Evolutionary conservation across 2,329 filamentous ascomycete species (phyloP).

Genomic region (Zymoseptoria brevis): DNA sequence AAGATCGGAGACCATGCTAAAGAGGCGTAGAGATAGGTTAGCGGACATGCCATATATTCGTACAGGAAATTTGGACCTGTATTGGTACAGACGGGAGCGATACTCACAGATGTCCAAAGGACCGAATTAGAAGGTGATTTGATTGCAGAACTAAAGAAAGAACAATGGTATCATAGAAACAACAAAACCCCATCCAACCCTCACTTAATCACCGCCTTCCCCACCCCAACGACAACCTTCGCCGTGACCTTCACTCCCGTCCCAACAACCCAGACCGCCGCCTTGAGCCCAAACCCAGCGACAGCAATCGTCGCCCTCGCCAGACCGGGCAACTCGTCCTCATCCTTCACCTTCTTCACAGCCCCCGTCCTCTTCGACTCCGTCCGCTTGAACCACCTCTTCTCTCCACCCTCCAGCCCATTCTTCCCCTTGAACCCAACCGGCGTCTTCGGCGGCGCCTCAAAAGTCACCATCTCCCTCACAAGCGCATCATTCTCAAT

Average conservation of each 20-base stretch:
- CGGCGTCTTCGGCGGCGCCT: conserved; percentile 23
- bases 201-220: conserved; percentile 15
- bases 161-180: conserved; percentile 5
- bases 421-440: conserved; percentile 1
- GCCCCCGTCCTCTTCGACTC: conserved; percentile 10
- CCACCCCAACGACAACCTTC: conserved; percentile 32
- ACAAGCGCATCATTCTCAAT: conserved; percentile 35
- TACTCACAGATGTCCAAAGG: background rate
- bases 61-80: too few relatives aligned
- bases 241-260: conserved; percentile 35
- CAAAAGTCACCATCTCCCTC: conserved; percentile 23
- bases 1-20: too few relatives aligned
- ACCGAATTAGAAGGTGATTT: background rate
- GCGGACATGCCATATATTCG: too few relatives aligned
- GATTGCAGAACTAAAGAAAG: too few relatives aligned
- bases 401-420: conserved; percentile 3
- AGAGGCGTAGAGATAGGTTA: too few relatives aligned
- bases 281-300: conserved; percentile 36
- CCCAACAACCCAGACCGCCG: conserved; percentile 35
- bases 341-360: conserved; percentile 15
- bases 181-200: background rate
- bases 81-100: too few relatives aligned
- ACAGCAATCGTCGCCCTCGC: conserved; percentile 34
- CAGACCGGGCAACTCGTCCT: conserved; percentile 31
- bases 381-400: conserved; percentile 7